phyloP scores from a whole-genome alignment of 129 eudicot genomes.

The Flaveria ramosissima region DNA sequence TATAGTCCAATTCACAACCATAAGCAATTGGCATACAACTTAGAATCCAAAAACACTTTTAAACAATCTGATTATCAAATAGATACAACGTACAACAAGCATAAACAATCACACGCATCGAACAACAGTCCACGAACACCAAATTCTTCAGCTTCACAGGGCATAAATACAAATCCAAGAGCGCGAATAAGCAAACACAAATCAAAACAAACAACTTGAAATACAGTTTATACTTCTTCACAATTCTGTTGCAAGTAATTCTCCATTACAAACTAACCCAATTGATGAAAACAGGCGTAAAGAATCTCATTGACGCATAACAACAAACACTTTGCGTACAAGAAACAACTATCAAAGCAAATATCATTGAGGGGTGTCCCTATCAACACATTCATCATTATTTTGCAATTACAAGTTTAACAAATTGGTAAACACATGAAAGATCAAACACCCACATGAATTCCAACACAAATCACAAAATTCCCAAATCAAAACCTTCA shows the following conservation, averaged over 20 bases:
- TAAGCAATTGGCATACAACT: not conserved
- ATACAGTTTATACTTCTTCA: not conserved
- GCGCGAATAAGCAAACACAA: conserved; percentile 8
- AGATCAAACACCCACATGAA: conserved; percentile 21
- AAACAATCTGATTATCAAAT: conserved; percentile 22
- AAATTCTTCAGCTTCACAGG: not conserved
- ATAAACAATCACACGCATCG: conserved; percentile 21
- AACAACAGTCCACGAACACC: not conserved
- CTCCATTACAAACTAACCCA: conserved; percentile 25
- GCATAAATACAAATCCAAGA: conserved; percentile 10
- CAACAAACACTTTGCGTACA: conserved; percentile 42
- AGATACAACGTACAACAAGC: not conserved
- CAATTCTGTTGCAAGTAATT: conserved; percentile 37
- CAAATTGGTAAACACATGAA: not conserved
- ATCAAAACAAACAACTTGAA: conserved; percentile 16
- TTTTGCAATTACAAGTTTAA: not conserved
- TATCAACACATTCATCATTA: conserved; percentile 35
- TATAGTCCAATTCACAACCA: not conserved
- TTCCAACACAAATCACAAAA: conserved; percentile 13
- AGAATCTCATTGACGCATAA: conserved; percentile 24
- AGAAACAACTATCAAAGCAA: conserved; percentile 29
- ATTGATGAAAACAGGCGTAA: conserved; percentile 29
- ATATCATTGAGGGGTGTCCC: conserved; percentile 17
- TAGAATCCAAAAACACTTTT: conserved; percentile 5
- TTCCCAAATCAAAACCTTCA: conserved; percentile 17